Conservation (phyloP, 257 asterid species). For the Vinca minor region DNA sequence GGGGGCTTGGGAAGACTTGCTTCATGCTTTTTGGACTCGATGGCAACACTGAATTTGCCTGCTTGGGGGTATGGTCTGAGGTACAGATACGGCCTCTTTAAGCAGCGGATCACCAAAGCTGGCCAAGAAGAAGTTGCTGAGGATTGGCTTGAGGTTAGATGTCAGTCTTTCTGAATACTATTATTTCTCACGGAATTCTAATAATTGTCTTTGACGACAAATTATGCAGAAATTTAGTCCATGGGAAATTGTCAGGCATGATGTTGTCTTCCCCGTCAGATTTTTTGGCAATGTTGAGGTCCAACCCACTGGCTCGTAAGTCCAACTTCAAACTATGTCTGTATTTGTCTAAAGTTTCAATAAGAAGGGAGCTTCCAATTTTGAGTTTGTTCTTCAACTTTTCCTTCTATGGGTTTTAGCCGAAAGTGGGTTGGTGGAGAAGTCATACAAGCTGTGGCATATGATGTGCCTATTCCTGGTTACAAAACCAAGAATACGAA, state of each 20-base stretch:
- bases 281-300: slow-evolving; percentile 94
- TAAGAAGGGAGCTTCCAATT: neutral
- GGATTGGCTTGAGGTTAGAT: slow-evolving; percentile 93
- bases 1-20: slow-evolving; percentile 99
- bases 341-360: slow-evolving; percentile 9
- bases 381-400: slow-evolving; percentile 11
- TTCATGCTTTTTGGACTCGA: slow-evolving; percentile 95
- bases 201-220: slow-evolving; percentile 18
- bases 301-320: slow-evolving; percentile 82
- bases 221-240: slow-evolving; percentile 88
- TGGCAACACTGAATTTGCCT: slow-evolving; percentile 93
- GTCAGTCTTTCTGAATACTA: neutral
- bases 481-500: slow-evolving; percentile 93
- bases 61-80: slow-evolving; percentile 99
- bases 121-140: slow-evolving; percentile 95
- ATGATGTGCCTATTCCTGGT: slow-evolving; percentile 99
- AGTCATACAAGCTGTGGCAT: slow-evolving; percentile 88
- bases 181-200: neutral
- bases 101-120: slow-evolving; percentile 69
- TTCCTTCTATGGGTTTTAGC: slow-evolving; percentile 29
- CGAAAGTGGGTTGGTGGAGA: slow-evolving; percentile 97
- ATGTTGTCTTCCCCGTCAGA: slow-evolving; percentile 78
- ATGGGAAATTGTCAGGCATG: slow-evolving; percentile 94
- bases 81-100: slow-evolving; percentile 89
- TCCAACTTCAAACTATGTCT: slow-evolving; percentile 22